A percentile compares a stretch with the other conserved stretches of the same genome.
Conservation (phyloP, 2,329 filamentous ascomycete species). For the Apiospora hydei region DNA sequence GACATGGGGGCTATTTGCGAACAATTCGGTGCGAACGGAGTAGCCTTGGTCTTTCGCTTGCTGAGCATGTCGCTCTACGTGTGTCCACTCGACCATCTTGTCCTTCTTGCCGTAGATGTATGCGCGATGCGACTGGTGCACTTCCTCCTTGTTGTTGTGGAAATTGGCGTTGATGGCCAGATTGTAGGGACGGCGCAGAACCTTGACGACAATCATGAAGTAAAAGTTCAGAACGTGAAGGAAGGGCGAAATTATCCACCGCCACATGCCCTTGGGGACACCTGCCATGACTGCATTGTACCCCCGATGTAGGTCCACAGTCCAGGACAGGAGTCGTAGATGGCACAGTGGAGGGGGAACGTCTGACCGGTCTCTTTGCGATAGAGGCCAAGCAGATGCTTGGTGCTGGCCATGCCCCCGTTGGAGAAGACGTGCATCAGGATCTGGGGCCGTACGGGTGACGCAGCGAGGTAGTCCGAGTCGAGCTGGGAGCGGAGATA, state of each 20-base stretch:
- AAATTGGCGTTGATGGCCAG: slow-evolving; percentile 44
- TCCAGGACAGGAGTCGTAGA: slow-evolving; percentile 59
- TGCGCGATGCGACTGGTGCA: slow-evolving; percentile 51
- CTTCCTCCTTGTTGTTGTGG: slow-evolving; percentile 47
- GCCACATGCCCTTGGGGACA: slow-evolving; percentile 40
- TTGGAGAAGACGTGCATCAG: slow-evolving; percentile 62
- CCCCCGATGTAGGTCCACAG: slow-evolving; percentile 48
- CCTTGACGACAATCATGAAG: slow-evolving; percentile 41
- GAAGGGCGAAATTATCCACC: slow-evolving; percentile 42
- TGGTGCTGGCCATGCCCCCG: slow-evolving; percentile 54
- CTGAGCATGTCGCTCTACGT: slow-evolving; percentile 57
- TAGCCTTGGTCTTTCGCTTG: slow-evolving; percentile 50
- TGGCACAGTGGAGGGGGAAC: slow-evolving; percentile 51
- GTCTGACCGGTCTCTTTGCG: slow-evolving; percentile 35
- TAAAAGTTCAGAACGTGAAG: slow-evolving; percentile 44
- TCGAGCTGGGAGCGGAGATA: slow-evolving; percentile 46
- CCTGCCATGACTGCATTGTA: slow-evolving; percentile 49
- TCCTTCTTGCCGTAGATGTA: slow-evolving; percentile 62
- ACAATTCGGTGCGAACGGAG: slow-evolving; percentile 52
- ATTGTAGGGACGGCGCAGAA: slow-evolving; percentile 40
- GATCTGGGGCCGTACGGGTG: slow-evolving; percentile 42
- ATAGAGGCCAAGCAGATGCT: slow-evolving; percentile 47
- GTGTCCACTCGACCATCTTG: slow-evolving; percentile 51
- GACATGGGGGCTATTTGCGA: slow-evolving; percentile 58
- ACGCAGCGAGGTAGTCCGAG: slow-evolving; percentile 32